Base-by-base conservation (phyloP, 202 grass and related monocot species). In the Dendrocalamus latiflorus region DNA sequence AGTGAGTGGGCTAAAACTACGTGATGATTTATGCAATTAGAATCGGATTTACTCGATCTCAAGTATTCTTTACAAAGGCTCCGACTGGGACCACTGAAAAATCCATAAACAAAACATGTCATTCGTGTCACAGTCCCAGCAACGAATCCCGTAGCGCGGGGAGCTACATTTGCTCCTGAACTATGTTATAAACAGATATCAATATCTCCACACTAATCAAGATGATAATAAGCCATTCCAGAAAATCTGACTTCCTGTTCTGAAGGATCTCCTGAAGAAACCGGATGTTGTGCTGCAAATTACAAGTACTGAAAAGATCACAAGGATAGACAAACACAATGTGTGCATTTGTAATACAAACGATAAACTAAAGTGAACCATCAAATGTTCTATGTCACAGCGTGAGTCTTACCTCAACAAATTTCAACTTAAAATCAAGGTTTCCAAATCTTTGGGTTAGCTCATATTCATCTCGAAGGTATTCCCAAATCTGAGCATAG, bases 401-500 rank as follows among this genome's bases (percentile, higher is more conserved):
- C 51, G 44, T 28, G 33, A 72, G 8, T 5, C 88, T 70, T 89
- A 97, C 94, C 92, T 95, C 95, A 8, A 98, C 90, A 78, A 98
- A 98, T n/a, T 98, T 98, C 86, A 95, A 60, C 61, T 98, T 98
- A 53, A 94, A 94, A 75, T 98, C 92, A 59, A 98, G 95, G 79
- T 93, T 94, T 17, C 88, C 94, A 79, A 94, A 97, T 93, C 94
- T 89, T 54, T 97, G 94, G 8, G 90, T 91, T 22, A 95, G 68
- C 80, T 95, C 92, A 54, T 98, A 95, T 79, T 98, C 95, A 74
- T 98, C 95, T 4, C 91, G 88, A 33, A 95, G 95, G 74, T 93
- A 98, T 49, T 98, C 92, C 95, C 95, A 98, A 53, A 98, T 95
- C 53, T 95, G 95, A 66, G 95, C 92, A 86, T 98, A 98, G 64